Evolutionary conservation across 1,139 yeast genomes (phyloP), one percentile per base, ranked within the genome.

Genomic region (Yamadazyma diospyri): DNA sequence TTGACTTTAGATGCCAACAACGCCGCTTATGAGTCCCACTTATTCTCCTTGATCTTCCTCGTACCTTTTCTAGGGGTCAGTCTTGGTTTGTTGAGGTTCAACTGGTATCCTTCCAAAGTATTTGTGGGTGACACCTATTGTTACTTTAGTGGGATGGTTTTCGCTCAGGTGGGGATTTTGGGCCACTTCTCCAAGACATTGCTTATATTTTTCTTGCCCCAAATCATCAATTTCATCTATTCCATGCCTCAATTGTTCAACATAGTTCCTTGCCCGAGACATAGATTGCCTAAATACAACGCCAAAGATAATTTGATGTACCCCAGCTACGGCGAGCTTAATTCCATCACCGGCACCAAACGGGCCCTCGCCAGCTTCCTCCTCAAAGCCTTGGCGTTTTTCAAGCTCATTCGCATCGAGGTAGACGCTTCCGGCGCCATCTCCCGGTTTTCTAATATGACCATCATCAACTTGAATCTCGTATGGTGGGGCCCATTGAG

Each of bases 61-160:
- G 64, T 89, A 1, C 99, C 98, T 13, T 84, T 92, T 51, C 51
- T 89, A 21, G 97, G 97, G 0, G 94, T 87, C 3, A 78, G 95
- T 1, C 40, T 81, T 2, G 95, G 87, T 0, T 62, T 92, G 34
- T 72, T 85, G 43, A 78, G 75, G 47, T 81, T 71, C 64, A 92
- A 92, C 56, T 84, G 92, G 82, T 92, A 70, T 63, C 98, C 98
- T 1, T 88, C 98, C 0, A 62, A 63, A 37, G 97, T 87, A 1
- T 92, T 92, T 63, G 99, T 94, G 4, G 99, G 99, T 16, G 99
- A 92, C 53, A 92, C 98, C 0, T 94, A 84, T 63, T 92, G 99
- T 59, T 92, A 94, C 59, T 88, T 92, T 57, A 87, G 96, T 20
- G 99, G 99, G 3, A 92, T 92, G 98, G 95, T 92, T 1, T 89